phyloP scores from a whole-genome alignment of 441 rosid species.

The Euphorbia schlechtendalii region DNA sequence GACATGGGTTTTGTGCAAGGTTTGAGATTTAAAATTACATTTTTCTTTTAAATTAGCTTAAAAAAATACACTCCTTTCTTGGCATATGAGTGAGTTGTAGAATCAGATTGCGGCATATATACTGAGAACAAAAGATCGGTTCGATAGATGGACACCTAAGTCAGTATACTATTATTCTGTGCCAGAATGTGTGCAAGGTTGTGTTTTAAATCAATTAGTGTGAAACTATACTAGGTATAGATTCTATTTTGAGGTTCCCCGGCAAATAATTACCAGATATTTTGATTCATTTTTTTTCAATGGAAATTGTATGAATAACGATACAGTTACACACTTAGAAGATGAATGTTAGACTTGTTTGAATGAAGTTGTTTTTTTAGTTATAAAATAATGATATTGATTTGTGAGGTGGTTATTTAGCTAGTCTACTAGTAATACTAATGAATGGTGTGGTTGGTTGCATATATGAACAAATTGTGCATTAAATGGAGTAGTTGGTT shows the following conservation, averaged over 20 bases:
- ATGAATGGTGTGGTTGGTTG: too few species aligned
- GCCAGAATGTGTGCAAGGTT: constrained; percentile 36
- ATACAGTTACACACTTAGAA: constrained; percentile 4
- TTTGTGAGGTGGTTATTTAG: too few species aligned
- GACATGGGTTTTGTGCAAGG: constrained; percentile 41
- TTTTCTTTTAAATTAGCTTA: constrained; percentile 15
- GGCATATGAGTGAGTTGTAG: constrained; percentile 55
- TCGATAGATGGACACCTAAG: constrained; percentile 25
- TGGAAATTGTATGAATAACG: constrained; percentile 12
- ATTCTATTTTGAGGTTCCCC: constrained; percentile 24
- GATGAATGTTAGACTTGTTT: too few species aligned
- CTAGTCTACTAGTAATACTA: too few species aligned
- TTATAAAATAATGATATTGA: too few species aligned
- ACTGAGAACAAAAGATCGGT: constrained; percentile 35
- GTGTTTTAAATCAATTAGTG: constrained; percentile 34
- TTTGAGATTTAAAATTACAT: constrained; percentile 35
- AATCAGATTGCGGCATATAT: constrained; percentile 47
- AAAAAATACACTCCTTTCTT: constrained; percentile 34
- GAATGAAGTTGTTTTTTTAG: too few species aligned
- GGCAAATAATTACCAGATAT: constrained; percentile 34
- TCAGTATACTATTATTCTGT: constrained; percentile 29
- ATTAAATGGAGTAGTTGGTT: too few species aligned
- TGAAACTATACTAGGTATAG: constrained; percentile 40
- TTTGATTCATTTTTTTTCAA: constrained; percentile 24
- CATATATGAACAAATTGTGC: too few species aligned